Evolutionary conservation across 495 filamentous ascomycete species (phyloP).

Genomic region (Penicillium paxilli): DNA sequence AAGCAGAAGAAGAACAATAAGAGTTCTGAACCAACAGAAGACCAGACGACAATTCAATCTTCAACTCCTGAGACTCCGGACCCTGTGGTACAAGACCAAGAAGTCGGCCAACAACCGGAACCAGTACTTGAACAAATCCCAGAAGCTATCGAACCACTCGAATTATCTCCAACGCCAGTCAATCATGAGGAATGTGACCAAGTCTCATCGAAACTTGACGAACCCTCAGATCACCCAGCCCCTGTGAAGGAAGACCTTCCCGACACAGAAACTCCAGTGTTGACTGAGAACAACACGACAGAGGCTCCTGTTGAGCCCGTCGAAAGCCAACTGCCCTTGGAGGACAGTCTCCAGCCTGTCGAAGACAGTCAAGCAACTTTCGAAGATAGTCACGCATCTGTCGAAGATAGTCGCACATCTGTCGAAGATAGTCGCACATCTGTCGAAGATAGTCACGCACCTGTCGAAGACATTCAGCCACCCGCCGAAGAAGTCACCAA

Average conservation of each 20-base stretch:
- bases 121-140: conserved; percentile 23
- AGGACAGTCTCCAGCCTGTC: conserved; percentile 15
- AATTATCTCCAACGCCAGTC: conserved; percentile 15
- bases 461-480: conserved; percentile 10
- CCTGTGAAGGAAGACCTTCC: conserved; percentile 21
- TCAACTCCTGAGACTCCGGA: conserved; percentile 26
- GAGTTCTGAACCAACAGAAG: conserved; percentile 34
- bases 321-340: conserved; percentile 6
- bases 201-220: conserved; percentile 17
- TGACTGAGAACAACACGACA: conserved; percentile 3
- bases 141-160: conserved; percentile 18
- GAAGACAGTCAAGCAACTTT: conserved; percentile 10
- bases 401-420: conserved; percentile 18
- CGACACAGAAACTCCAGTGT: conserved; percentile 13
- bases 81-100: conserved; percentile 23
- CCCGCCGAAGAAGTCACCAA: conserved; percentile 6
- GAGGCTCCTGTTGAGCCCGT: conserved; percentile 5
- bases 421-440: conserved; percentile 9
- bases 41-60: conserved; percentile 29
- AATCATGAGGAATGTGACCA: conserved; percentile 19
- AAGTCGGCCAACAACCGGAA: conserved; percentile 17
- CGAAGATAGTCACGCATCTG: no score
- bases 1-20: conserved; percentile 44
- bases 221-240: conserved; percentile 13
- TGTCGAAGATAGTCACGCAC: conserved; percentile 16